Conservation (phyloP, 2,329 filamentous ascomycete species). For the Exophiala spinifera region DNA sequence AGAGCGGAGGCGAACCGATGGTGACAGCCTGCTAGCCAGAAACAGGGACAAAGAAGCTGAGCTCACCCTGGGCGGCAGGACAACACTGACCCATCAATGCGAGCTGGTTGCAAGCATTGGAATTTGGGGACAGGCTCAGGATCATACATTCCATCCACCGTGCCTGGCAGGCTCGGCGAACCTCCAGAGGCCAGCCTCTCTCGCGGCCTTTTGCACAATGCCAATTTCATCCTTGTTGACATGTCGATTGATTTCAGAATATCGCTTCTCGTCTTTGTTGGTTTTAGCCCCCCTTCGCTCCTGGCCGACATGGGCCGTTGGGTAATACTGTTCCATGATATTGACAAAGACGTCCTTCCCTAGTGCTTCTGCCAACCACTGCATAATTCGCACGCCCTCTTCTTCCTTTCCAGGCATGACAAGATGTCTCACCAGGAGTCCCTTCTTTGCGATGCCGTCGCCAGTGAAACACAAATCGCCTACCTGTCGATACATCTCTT, state of each 20-base stretch:
- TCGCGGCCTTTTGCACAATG: constrained; percentile 64
- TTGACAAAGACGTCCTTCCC: constrained; percentile 75
- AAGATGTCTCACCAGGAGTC: constrained; percentile 72
- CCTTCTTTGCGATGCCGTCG: constrained; percentile 76
- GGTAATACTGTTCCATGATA: constrained; percentile 86
- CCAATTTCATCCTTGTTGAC: constrained; percentile 64
- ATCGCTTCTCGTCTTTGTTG: constrained; percentile 56
- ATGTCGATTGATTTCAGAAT: constrained; percentile 74
- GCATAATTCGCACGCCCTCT: constrained; percentile 71
- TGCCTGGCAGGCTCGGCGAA: constrained; percentile 66
- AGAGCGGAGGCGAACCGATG: constrained; percentile 1
- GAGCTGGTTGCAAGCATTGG: too few species aligned
- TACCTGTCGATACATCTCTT: constrained; percentile 76
- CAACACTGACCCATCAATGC: background rate
- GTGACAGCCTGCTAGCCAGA: too few species aligned
- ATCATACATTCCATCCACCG: constrained; percentile 52
- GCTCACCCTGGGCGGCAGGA: background rate
- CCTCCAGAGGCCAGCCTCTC: constrained; percentile 71
- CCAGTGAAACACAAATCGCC: constrained; percentile 78
- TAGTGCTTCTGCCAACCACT: constrained; percentile 69
- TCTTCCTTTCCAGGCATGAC: constrained; percentile 79
- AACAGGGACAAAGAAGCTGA: constrained; percentile 7
- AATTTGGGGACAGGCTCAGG: background rate
- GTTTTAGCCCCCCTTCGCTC: constrained; percentile 42
- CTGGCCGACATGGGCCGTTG: constrained; percentile 78